Evolutionary conservation across 164 flowering plant genomes (phyloP), one percentile per base, ranked within the genome.

Genomic region (Santalum album): DNA sequence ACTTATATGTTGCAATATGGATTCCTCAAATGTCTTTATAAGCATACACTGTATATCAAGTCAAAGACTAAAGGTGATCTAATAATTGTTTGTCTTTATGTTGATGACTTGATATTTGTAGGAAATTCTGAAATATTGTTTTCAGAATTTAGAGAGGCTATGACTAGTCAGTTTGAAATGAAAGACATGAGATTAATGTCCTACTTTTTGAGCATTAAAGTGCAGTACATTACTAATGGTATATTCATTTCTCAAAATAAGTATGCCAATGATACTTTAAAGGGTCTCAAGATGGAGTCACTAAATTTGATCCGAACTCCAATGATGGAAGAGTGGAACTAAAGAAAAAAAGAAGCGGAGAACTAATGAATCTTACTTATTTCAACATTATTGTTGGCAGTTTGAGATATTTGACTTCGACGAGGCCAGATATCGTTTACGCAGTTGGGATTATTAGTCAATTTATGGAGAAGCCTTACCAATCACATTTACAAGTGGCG

Each of bases 131-230:
- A 10, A 12, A 19, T 1, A 2, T 9, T 56, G 35, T 11, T 56
- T 39, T 22, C 32, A 3, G 35, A 51, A 10, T 61, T 66, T 12
- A 45, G 25, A 55, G 23, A 20, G 21, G 19, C 12, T 11, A 51
- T 66, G 62, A 51, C 34, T 21, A 25, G 10, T n/a, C 43, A 56
- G 7, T 60, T 64, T 69, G 59, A 64, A 15, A 64, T 64, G 69
- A 44, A 51, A 18, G 38, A 69, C 16, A 26, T 64, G 6, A 65
- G 62, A 14, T 10, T 47, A 0, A 46, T 64, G 59, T 18, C 10
- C 10, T 64, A 55, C 27, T 69, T 64, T 57, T 53, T 64, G 26
- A 62, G 62, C 12, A n/a, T 64, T 15, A 54, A 63, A 39, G 60
- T 59, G 7, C 1, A 36, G 3, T 35, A 53, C 45, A 17, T 7